Evolutionary conservation across 2,329 filamentous ascomycete species (phyloP), one percentile per base, ranked within the genome.

Genomic region (Pyrenophora tritici-repentis): DNA sequence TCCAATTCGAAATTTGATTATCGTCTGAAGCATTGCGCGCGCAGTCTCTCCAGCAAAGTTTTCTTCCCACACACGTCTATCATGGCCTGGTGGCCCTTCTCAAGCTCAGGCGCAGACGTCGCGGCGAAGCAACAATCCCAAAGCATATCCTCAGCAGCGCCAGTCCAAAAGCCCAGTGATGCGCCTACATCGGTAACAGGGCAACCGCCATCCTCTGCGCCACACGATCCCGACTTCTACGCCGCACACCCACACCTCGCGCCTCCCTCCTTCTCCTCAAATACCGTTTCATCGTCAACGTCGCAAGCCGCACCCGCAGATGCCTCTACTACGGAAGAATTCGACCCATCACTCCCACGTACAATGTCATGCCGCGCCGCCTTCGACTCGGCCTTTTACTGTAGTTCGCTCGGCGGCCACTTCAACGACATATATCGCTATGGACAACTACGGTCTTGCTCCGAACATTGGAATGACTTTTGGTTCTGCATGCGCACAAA

Each of bases 401-500:
- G 94, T 82, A 90, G 94, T 71, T 91, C 88, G 0, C 80, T 96
- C 7, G 92, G 91, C 45, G 91, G 93, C 1, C 92, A 97, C 73
- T 96, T 92, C 80, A 91, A 89, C 66, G 86, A 91, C 66, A 83
- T 97, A 32, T 99, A 97, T 80, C 88, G 94, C 33, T 87, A 91
- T 70, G 94, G 94, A 55, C 78, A 80, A 35, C 78, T 96, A 66
- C 84, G 87, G 37, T 81, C 83, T 3, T 99, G 94, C 80, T 84
- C 81, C 55, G 88, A 95, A 61, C 86, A 91, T 57, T 97, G 93
- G 91, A 83, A 87, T 55, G 90, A 96, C 74, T 97, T 96, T 75
- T 96, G 92, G 89, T 93, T 97, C 77, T 99, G 94, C 80, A 97
- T 97, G 92, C 86, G 90, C 58, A 86, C 86, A 32, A 86, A 88